These are phyloP conservation scores for Apiospora saccharicola DNA, from an alignment of 2,329 filamentous ascomycete genomes.

Conservation along the genomic window DNA sequence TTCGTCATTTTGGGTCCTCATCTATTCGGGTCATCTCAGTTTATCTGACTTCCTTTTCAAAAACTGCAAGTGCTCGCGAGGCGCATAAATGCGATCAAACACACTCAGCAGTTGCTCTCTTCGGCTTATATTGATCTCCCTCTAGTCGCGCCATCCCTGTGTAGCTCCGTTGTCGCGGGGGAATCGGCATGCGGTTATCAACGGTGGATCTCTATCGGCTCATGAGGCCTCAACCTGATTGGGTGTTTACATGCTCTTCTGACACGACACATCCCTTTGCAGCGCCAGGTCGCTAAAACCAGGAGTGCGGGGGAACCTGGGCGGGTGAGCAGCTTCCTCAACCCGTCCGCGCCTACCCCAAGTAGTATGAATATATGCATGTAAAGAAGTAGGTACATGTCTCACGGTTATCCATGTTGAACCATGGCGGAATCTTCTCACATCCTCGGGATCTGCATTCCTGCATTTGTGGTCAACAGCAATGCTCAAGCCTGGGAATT, in stretches of 20 bases:
- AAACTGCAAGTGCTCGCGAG: not conserved
- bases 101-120: not conserved
- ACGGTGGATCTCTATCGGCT: slow-evolving; percentile 20
- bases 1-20: no score
- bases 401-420: slow-evolving; percentile 4
- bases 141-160: not conserved
- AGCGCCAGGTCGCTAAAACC: not conserved
- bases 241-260: not conserved
- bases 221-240: not conserved
- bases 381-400: not conserved
- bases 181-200: slow-evolving; percentile 23
- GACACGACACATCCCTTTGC: not conserved
- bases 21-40: not conserved
- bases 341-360: not conserved
- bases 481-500: slow-evolving; percentile 17
- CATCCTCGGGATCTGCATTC: slow-evolving; percentile 1
- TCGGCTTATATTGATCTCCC: not conserved
- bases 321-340: not conserved
- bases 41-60: not conserved
- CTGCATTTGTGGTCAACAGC: slow-evolving; percentile 1
- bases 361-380: not conserved
- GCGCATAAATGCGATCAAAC: not conserved
- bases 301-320: not conserved
- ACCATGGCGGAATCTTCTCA: slow-evolving; percentile 15
- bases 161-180: not conserved